Base-by-base conservation (phyloP, 2,329 filamentous ascomycete genomes). In the Pezicula radicicola region DNA sequence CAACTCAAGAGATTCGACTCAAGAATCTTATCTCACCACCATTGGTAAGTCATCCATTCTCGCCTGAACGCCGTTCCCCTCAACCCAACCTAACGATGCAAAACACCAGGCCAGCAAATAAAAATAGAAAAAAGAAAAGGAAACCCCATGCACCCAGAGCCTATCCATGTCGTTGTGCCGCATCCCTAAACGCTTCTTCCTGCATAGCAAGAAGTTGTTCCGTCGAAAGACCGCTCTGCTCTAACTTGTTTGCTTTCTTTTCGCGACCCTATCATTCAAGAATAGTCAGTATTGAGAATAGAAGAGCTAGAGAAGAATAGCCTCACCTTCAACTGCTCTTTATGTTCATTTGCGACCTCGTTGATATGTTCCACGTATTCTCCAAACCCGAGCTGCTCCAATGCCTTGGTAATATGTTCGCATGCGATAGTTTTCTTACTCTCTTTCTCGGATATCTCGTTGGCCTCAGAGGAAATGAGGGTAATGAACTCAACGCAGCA, bases 401-500 rank as follows among this genome's bases (percentile, higher is more conserved):
- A 80, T 1, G 94, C 94, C 66, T 93, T 93, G 66, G 93, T 95
- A 63, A 99, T 95, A 74, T 99, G 94, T 65, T 99, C 94, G 70
- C 91, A 96, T 12, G 93, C 93, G 63, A 99, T 99, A 4, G 94
- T 99, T 80, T 99, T 99, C 77, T 99, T 99, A 46, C 92, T 91
- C 66, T 99, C 94, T 72, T 96, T 96, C 70, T 99, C 94, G 12
- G 92, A 95, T 59, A 99, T 99, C 65, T 99, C 94, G 72, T 99
- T 99, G 56, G 94, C 94, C 75, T 99, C 93, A 45, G 91, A 96
- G n/a, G 92, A 97, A 62, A 99, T 89, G 65, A 99, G 83, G 16
- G 94, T 97, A 71, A 99, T 97, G 71, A 99, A 99, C 71, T 99
- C 94, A 65, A 99, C 93, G 67, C 94, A 99, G 75, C 94, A 97